Conservation (phyloP, 805 yeast species). For the Scheffersomyces lignosus region DNA sequence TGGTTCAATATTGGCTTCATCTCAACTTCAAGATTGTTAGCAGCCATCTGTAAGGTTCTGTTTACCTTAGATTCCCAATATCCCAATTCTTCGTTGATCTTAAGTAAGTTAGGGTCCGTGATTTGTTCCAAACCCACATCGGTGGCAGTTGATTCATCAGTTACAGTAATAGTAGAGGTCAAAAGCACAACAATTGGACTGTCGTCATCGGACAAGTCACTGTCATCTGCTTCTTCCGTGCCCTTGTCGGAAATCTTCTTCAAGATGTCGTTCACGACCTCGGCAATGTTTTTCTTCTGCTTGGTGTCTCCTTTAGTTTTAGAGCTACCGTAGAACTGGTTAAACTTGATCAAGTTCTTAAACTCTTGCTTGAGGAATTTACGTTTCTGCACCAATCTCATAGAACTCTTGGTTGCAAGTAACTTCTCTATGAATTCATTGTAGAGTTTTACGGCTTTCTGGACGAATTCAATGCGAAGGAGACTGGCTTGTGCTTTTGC, state of each 20-base stretch:
- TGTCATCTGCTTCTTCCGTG: background rate
- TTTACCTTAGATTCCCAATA: conserved; percentile 35
- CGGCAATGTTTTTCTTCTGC: conserved; percentile 2
- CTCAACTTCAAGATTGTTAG: conserved; percentile 29
- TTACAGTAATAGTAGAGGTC: conserved; percentile 8
- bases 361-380: conserved; percentile 26
- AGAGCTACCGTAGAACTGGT: conserved; percentile 12
- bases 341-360: conserved; percentile 21
- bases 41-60: conserved; percentile 35
- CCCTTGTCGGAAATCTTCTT: background rate
- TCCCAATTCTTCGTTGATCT: conserved; percentile 29
- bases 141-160: background rate
- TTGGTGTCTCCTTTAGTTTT: conserved; percentile 3
- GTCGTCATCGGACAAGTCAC: conserved; percentile 2
- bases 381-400: conserved; percentile 18
- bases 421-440: background rate
- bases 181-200: conserved; percentile 1
- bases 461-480: background rate
- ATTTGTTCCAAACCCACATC: conserved; percentile 5
- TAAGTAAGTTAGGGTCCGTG: conserved; percentile 2
- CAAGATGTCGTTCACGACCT: conserved; percentile 6
- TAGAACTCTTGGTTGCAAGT: background rate
- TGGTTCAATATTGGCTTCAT: conserved; percentile 26
- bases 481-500: background rate
- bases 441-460: background rate